Evolutionary conservation across 2,329 filamentous ascomycete species (phyloP), one percentile per base, ranked within the genome.

Genomic region (Pyrenophora seminiperda): DNA sequence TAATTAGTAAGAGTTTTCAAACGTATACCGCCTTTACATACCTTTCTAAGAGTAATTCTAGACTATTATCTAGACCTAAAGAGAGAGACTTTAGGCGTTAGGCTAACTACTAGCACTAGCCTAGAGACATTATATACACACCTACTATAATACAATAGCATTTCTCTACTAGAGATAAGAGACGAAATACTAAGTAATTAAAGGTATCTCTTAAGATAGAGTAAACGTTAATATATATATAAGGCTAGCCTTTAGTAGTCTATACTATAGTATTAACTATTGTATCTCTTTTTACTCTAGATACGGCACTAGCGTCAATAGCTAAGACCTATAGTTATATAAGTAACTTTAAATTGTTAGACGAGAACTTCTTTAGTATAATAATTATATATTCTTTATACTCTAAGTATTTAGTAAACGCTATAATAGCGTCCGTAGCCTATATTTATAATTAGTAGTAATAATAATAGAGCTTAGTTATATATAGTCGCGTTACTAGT

Each of bases 91-190:
- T 39, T 40, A 11, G 6, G 37, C 22, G 14, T 29, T 40, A 7
- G 22, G 15, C 37, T 40, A 40, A 40, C 22, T 29, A n/a, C 22
- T 9, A 15, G 37, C 37, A 40, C 20, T 29, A n/a, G 22, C 15
- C 22, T 11, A 30, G 37, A 20, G 37, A 40, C 22, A 24, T 17
- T 11, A 40, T 20, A 40, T 20, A 40, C 22, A 40, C 37, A 20
- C 37, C 37, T 40, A 20, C 37, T 20, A 40, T 20, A 29, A 40
- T 14, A 29, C 14, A 20, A 40, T 20, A 13, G 22, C 22, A 27
- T 40, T 29, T 40, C 37, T 40, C 37, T 40, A 40, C 37, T 20
- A 40, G 22, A 29, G 37, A 40, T 29, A 40, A 40, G 22, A 20
- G 37, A 40, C 15, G 22, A 40, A 40, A 40, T 40, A 20, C 37